Base-by-base conservation (phyloP, 805 yeast genomes). In the Kurtzmaniella fragi region DNA sequence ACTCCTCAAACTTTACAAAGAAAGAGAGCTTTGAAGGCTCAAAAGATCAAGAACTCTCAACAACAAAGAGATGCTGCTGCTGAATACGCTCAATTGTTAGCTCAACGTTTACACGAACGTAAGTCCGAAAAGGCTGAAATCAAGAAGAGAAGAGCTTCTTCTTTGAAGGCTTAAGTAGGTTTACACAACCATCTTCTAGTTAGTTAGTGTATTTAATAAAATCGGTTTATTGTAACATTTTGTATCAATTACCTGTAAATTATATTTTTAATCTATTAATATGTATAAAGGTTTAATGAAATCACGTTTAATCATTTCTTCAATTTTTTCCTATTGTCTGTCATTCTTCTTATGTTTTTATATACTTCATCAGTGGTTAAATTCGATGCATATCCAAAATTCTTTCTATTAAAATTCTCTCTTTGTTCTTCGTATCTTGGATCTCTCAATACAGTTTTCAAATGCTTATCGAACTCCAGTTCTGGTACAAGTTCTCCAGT, bases 41-140 rank as follows among this genome's bases (percentile, higher is more conserved):
- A 82, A 76, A 93, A 93, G 84, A 77, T 86, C 71, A 86, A 82
- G 79, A 86, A 87, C 75, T 97, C 98, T 71, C 95, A 88, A 81
- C 89, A 87, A 67, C 96, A 89, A 78, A 89, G 95, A 88, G 98
- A 93, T 74, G 96, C 95, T 77, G 99, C 99, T 75, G 95, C 98
- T 69, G 99, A 93, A 77, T 93, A 93, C 84, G 95, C 97, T 69
- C 95, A 90, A 78, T 80, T 93, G 70, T 81, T 93, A 72, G 98
- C 99, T 70, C 78, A 88, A 80, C 91, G 98, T 77, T 84, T 91
- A 73, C 85, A 88, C 75, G 97, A 91, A 78, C 88, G 90, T 79
- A 91, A 91, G 82, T 91, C 95, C 70, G 95, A 88, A 77, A 87
- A 80, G 80, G 96, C 96, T 76, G 97, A 89, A 80, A 81, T 85